These are phyloP conservation scores for Acanthamoeba royreba DNA, from an alignment of 208 protist species.

Conservation along the genomic window DNA sequence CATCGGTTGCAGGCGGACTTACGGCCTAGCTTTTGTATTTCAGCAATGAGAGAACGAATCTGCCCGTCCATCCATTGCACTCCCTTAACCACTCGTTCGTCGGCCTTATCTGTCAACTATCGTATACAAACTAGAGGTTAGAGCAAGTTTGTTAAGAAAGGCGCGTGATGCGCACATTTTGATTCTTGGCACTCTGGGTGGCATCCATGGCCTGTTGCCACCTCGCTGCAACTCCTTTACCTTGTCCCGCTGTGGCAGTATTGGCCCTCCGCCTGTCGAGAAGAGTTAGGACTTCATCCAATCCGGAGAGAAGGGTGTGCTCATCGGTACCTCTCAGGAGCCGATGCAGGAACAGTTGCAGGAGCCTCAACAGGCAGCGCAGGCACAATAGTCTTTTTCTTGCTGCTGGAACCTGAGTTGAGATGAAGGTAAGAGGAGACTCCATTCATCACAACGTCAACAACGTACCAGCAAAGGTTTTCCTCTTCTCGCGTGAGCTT, in stretches of 20 bases:
- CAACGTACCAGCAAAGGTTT: background rate
- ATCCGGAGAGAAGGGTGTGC: background rate
- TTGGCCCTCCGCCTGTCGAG: background rate
- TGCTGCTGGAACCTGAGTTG: background rate
- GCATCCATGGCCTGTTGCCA: conserved; percentile 26
- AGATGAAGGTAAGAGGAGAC: background rate
- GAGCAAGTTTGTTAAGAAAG: background rate
- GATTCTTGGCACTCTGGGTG: background rate
- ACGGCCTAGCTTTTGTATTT: conserved; percentile 20
- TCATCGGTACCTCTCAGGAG: background rate
- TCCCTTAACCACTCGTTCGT: conserved; percentile 26
- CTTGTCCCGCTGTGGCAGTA: background rate
- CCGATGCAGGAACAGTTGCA: background rate
- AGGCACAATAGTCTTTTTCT: background rate
- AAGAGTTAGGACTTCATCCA: background rate
- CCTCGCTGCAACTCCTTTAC: background rate
- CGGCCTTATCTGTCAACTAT: background rate
- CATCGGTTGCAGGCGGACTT: background rate
- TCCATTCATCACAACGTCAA: background rate
- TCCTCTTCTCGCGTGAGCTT: background rate
- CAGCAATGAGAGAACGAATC: conserved; percentile 8
- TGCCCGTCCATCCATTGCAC: conserved; percentile 47
- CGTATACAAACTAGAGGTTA: background rate
- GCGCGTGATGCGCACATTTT: background rate
- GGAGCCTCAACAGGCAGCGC: background rate